phyloP scores from a whole-genome alignment of 805 yeast genomes.

The Lipomyces chichibuensis region DNA sequence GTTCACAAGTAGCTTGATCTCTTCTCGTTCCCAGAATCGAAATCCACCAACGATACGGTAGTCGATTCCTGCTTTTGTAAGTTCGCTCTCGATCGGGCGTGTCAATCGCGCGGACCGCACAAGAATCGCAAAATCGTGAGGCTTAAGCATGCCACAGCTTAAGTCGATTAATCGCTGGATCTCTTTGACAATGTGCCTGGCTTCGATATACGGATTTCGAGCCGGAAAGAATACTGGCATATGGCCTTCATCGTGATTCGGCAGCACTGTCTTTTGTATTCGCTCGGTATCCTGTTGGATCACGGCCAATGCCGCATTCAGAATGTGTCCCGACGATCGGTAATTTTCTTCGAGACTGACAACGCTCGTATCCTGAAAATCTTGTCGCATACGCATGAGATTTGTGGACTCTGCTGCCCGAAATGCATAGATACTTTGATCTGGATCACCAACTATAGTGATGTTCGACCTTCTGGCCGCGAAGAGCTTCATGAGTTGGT shows the following conservation, averaged over 20 bases:
- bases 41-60: conserved; percentile 70
- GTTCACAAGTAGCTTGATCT: conserved; percentile 64
- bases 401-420: conserved; percentile 75
- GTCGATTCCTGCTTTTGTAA: conserved; percentile 61
- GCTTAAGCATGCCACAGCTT: conserved; percentile 51
- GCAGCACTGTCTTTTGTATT: conserved; percentile 23
- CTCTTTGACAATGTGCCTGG: conserved; percentile 60
- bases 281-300: conserved; percentile 60
- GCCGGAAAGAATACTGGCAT: conserved; percentile 47
- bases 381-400: conserved; percentile 57
- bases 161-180: conserved; percentile 53
- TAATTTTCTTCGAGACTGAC: conserved; percentile 69
- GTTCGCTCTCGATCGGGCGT: conserved; percentile 63
- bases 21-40: conserved; percentile 79
- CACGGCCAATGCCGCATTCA: conserved; percentile 63
- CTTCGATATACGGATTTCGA: conserved; percentile 56
- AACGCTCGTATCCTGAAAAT: conserved; percentile 44
- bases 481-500: conserved; percentile 63
- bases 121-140: conserved; percentile 71
- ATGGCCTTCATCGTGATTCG: conserved; percentile 22
- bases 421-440: conserved; percentile 90
- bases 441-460: conserved; percentile 95
- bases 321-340: conserved; percentile 71
- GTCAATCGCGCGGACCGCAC: conserved; percentile 68
- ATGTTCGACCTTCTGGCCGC: conserved; percentile 57